These are phyloP conservation scores for Tephrocybe sp. DNA, from an alignment of 768 basidiomycete genomes.

Conservation along the genomic window DNA sequence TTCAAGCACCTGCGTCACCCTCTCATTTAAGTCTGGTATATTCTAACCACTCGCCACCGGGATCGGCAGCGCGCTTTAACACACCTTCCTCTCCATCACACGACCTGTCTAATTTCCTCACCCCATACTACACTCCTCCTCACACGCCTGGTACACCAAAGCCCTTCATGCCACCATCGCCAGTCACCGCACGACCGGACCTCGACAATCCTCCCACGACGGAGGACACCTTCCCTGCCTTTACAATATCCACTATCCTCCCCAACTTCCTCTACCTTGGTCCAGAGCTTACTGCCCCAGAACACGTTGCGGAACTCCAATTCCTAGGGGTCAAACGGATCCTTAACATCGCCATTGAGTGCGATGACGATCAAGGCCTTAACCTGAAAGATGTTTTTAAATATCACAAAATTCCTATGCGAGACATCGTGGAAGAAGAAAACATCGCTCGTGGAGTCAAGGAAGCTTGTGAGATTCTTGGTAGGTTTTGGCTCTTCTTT, in stretches of 20 bases:
- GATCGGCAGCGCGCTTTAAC: constrained; percentile 47
- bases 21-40: constrained; percentile 60
- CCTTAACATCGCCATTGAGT: constrained; percentile 90
- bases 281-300: constrained; percentile 74
- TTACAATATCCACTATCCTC: constrained; percentile 87
- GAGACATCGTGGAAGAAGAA: constrained; percentile 94
- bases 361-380: constrained; percentile 80
- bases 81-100: constrained; percentile 35
- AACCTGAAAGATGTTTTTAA: constrained; percentile 66
- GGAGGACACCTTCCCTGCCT: constrained; percentile 61
- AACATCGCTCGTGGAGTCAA: constrained; percentile 79
- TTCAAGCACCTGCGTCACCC: constrained; percentile 47
- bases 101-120: constrained; percentile 39
- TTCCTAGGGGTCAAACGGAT: constrained; percentile 82
- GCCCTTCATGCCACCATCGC: constrained; percentile 50
- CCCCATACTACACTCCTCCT: constrained; percentile 54
- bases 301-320: constrained; percentile 76
- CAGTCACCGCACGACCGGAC: constrained; percentile 65
- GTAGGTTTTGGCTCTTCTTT: constrained; percentile 46
- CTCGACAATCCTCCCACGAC: constrained; percentile 59
- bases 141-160: constrained; percentile 53
- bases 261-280: constrained; percentile 91
- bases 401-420: constrained; percentile 88
- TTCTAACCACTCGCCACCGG: constrained; percentile 60
- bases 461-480: constrained; percentile 84